phyloP scores from a whole-genome alignment of 2,329 filamentous ascomycete genomes.

The Colletotrichum paranaense region DNA sequence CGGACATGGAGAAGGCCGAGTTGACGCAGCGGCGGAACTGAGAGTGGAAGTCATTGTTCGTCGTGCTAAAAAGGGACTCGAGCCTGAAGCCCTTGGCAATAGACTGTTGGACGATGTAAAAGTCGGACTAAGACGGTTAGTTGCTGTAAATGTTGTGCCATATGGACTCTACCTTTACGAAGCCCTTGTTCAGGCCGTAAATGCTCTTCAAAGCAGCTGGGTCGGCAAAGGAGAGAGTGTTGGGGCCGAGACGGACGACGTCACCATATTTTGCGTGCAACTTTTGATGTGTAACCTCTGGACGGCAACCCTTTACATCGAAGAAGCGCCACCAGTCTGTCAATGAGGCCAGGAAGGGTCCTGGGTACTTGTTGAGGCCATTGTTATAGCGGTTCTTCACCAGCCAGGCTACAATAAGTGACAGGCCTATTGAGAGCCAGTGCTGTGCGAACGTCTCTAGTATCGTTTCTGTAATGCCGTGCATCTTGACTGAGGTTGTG shows the following conservation, averaged over 20 bases:
- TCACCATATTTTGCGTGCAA: conserved; percentile 80
- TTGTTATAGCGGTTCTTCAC: conserved; percentile 61
- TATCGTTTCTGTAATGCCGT: conserved; percentile 48
- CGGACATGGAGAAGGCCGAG: conserved; percentile 81
- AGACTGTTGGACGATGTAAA: conserved; percentile 83
- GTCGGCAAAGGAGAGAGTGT: conserved; percentile 78
- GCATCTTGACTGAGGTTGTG: conserved; percentile 27
- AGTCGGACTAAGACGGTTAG: conserved; percentile 70
- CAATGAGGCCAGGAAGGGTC: conserved; percentile 73
- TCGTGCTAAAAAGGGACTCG: conserved; percentile 81
- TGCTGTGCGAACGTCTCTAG: conserved; percentile 51
- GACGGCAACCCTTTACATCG: conserved; percentile 72
- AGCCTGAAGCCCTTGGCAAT: conserved; percentile 75
- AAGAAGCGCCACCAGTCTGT: conserved; percentile 79
- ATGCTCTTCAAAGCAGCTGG: conserved; percentile 80
- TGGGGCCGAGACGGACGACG: conserved; percentile 80
- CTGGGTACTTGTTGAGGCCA: conserved; percentile 78
- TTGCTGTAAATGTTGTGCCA: not conserved
- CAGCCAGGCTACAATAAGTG: conserved; percentile 53
- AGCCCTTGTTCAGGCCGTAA: conserved; percentile 86
- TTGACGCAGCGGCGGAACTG: conserved; percentile 81
- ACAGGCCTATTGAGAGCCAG: conserved; percentile 53
- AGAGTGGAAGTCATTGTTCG: conserved; percentile 79
- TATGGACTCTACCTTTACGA: conserved; percentile 71
- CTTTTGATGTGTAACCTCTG: conserved; percentile 74